phyloP scores from a whole-genome alignment of 2,329 filamentous ascomycete genomes.

The Cercospora canescens region DNA sequence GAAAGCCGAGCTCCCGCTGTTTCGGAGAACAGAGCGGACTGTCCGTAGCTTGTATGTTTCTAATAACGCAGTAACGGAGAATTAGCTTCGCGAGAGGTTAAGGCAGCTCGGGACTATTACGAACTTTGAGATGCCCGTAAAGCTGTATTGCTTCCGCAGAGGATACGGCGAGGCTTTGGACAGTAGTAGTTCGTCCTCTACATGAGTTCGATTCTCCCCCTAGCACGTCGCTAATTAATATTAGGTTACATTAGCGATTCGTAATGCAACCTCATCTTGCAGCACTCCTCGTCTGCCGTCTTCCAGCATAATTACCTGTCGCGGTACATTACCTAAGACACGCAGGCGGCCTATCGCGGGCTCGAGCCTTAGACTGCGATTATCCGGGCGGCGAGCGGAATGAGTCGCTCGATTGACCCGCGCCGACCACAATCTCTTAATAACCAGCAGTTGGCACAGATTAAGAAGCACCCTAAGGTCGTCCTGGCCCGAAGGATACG shows the following conservation, averaged over 20 bases:
- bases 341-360: slow-evolving; percentile 16
- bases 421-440: not conserved
- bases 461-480: not conserved
- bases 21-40: not conserved
- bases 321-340: slow-evolving; percentile 17
- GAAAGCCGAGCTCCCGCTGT: not conserved
- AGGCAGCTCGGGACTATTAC: not conserved
- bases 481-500: not conserved
- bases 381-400: not conserved
- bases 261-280: slow-evolving; percentile 17
- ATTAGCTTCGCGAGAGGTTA: slow-evolving; percentile 11
- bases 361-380: not conserved
- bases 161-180: slow-evolving; percentile 18
- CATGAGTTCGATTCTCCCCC: not conserved
- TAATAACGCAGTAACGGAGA: not conserved
- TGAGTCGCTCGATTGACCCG: not conserved
- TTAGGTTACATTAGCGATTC: not conserved
- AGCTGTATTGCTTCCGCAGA: slow-evolving; percentile 13
- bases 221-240: not conserved
- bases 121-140: slow-evolving; percentile 12
- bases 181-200: slow-evolving; percentile 15
- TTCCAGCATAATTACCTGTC: slow-evolving; percentile 22
- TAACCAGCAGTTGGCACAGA: not conserved
- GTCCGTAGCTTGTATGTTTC: not conserved
- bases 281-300: slow-evolving; percentile 13